Percentiles rank a stretch among this genome's conserved stretches.
Evolutionary conservation across 164 flowering plant species (phyloP).

Genomic region (Magnolia changhungtana): DNA sequence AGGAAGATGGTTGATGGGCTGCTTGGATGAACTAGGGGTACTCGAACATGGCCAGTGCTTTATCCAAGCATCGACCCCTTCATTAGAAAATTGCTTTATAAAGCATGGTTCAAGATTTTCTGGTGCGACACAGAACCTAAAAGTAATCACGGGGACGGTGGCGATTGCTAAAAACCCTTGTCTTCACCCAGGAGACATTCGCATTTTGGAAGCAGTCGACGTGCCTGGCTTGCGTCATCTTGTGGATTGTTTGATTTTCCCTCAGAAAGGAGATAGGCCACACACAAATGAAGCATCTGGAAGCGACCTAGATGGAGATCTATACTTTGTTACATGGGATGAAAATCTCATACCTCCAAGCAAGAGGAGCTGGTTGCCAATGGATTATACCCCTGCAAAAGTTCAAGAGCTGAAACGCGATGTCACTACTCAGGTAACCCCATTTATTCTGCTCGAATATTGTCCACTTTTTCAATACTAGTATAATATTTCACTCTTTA

Average conservation of each 20-base stretch:
- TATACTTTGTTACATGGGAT: slow-evolving; percentile 93
- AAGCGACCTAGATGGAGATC: slow-evolving; percentile 96
- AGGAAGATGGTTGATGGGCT: slow-evolving; percentile 94
- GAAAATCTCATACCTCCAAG: slow-evolving; percentile 77
- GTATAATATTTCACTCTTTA: background rate
- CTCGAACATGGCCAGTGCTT: slow-evolving; percentile 92
- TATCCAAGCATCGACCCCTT: slow-evolving; percentile 76
- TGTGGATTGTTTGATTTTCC: slow-evolving; percentile 85
- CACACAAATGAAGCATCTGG: slow-evolving; percentile 96
- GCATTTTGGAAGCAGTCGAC: slow-evolving; percentile 89
- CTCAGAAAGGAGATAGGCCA: slow-evolving; percentile 92
- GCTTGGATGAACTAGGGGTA: slow-evolving; percentile 79
- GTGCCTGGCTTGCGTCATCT: slow-evolving; percentile 73
- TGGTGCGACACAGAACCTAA: slow-evolving; percentile 34
- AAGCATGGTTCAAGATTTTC: slow-evolving; percentile 71
- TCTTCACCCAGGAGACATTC: slow-evolving; percentile 92
- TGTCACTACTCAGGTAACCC: slow-evolving; percentile 46
- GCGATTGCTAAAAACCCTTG: slow-evolving; percentile 91
- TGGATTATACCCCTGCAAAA: slow-evolving; percentile 70
- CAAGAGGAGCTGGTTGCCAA: slow-evolving; percentile 67
- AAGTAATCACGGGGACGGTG: slow-evolving; percentile 65
- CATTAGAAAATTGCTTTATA: slow-evolving; percentile 61
- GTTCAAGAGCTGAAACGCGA: slow-evolving; percentile 33
- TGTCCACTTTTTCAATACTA: background rate
- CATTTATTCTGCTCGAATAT: background rate